Evolutionary conservation across 257 asterid species (phyloP).

Genomic region (Paulownia fortunei): DNA sequence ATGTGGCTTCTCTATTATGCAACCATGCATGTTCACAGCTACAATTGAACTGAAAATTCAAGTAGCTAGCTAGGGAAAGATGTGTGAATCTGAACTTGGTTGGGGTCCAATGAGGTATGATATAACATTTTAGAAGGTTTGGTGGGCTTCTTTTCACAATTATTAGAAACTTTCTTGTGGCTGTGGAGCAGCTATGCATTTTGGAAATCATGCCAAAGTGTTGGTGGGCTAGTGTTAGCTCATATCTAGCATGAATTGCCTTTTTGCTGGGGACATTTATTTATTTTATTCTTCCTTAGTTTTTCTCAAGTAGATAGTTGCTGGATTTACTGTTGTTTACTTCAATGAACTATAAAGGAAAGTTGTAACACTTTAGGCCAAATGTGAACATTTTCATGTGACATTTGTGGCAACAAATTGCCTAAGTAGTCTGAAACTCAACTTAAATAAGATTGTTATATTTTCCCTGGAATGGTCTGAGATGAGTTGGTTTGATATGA

Average conservation of each 20-base stretch:
- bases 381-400: too few relatives aligned
- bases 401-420: too few relatives aligned
- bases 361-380: too few relatives aligned
- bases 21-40: slow-evolving; percentile 40
- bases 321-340: not conserved
- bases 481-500: too few relatives aligned
- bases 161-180: slow-evolving; percentile 36
- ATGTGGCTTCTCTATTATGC: slow-evolving; percentile 50
- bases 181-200: slow-evolving; percentile 16
- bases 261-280: slow-evolving; percentile 34
- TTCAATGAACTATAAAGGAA: not conserved
- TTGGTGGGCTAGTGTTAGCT: slow-evolving; percentile 35
- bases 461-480: too few relatives aligned
- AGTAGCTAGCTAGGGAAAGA: not conserved
- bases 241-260: slow-evolving; percentile 34
- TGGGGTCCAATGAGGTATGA: slow-evolving; percentile 33
- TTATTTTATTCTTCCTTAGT: not conserved
- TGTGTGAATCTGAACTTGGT: slow-evolving; percentile 28
- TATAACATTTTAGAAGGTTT: slow-evolving; percentile 1
- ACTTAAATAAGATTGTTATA: too few relatives aligned
- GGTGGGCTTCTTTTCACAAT: slow-evolving; percentile 44
- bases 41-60: not conserved
- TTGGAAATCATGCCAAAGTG: slow-evolving; percentile 29
- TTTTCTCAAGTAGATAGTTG: not conserved
- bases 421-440: too few relatives aligned